A percentile compares a stretch with the other conserved stretches of the same genome.
These are phyloP conservation scores for Pestalotiopsis sp. DNA, from an alignment of 2,329 filamentous ascomycete genomes.

Conservation along the genomic window DNA sequence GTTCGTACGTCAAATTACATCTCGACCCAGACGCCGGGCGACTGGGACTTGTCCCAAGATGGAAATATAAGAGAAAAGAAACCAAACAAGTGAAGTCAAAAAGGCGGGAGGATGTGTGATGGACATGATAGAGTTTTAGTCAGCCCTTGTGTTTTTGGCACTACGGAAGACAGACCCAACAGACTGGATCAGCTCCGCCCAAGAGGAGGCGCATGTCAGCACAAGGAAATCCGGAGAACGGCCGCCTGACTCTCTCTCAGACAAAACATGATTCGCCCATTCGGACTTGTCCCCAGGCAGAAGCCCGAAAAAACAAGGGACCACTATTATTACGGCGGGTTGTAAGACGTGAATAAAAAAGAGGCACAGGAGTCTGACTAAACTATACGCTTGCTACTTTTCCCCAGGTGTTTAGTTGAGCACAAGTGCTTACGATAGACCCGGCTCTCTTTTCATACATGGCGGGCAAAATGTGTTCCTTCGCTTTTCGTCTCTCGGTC, in stretches of 20 bases:
- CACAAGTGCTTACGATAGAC: neutral
- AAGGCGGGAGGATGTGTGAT: neutral
- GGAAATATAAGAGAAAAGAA: neutral
- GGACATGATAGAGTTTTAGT: neutral
- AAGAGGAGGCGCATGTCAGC: neutral
- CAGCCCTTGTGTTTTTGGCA: neutral
- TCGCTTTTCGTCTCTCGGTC: neutral
- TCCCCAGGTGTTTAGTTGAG: neutral
- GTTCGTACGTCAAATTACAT: neutral
- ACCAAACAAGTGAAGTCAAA: neutral
- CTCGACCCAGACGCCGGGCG: neutral
- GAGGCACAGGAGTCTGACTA: neutral
- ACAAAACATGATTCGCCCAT: neutral
- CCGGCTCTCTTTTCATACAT: neutral
- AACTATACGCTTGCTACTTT: neutral
- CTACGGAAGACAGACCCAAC: neutral
- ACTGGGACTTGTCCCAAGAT: neutral
- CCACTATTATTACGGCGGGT: too few relatives aligned
- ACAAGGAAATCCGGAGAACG: neutral
- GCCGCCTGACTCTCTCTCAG: neutral
- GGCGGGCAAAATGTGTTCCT: neutral
- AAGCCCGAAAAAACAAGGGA: neutral
- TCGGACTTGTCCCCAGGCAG: neutral
- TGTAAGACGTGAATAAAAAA: neutral
- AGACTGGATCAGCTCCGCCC: neutral